A percentile compares a stretch with the other conserved stretches of the same genome.
Evolutionary conservation across 768 basidiomycete species (phyloP).

Genomic region (Termitomyces titanicus): DNA sequence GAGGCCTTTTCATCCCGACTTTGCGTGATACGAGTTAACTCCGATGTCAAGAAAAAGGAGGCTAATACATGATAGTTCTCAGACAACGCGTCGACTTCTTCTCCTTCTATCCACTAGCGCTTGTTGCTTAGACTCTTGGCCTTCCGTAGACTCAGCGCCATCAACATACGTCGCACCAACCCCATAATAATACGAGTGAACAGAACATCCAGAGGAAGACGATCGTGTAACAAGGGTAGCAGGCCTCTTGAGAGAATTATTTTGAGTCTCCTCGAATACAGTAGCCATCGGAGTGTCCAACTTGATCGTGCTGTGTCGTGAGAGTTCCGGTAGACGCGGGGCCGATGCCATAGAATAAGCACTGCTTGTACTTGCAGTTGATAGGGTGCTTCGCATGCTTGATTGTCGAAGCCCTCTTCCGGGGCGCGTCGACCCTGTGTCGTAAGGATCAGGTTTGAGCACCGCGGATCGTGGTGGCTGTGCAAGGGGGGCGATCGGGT

Average conservation of each 20-base stretch:
- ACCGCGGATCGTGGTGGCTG: conserved; percentile 14
- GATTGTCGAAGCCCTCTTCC: conserved; percentile 1
- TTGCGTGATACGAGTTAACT: no score
- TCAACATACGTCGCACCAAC: neutral
- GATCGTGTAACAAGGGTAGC: conserved; percentile 4
- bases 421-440: neutral
- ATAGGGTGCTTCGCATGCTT: conserved; percentile 10
- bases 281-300: conserved; percentile 2
- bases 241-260: neutral
- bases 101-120: neutral
- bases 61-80: neutral
- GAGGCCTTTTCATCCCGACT: neutral
- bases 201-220: conserved; percentile 15
- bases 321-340: conserved; percentile 13
- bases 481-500: conserved; percentile 14
- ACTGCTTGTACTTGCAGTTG: conserved; percentile 22
- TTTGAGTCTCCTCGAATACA: conserved; percentile 3
- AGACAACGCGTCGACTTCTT: neutral
- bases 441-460: conserved; percentile 7
- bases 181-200: conserved; percentile 13
- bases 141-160: neutral
- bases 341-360: conserved; percentile 22
- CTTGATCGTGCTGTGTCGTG: conserved; percentile 16
- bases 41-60: neutral
- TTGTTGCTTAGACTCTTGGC: neutral